Percentiles rank a stretch among this genome's conserved stretches.
Evolutionary conservation across 352 stramenopile genomes (phyloP).

Genomic region (Pythium phragmiticola): DNA sequence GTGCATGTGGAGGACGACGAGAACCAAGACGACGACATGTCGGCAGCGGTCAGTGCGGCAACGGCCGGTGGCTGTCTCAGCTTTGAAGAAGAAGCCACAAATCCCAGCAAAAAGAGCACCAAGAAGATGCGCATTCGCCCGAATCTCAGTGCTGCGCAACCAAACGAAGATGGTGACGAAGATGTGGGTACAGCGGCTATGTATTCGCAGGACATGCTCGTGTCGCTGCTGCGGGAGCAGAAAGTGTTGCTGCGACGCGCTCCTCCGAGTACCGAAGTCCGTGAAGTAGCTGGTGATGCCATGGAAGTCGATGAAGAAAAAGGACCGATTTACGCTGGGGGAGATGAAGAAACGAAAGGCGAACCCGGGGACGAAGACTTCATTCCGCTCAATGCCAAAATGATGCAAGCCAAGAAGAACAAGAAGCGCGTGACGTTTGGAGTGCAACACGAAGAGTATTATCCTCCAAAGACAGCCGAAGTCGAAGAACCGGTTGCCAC

Average conservation of each 20-base stretch:
- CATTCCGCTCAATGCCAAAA: constrained; percentile 55
- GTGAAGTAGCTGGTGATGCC: background rate
- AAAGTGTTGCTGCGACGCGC: constrained; percentile 43
- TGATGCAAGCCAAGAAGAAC: constrained; percentile 39
- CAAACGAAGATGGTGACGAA: constrained; percentile 25
- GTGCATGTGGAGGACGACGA: constrained; percentile 3
- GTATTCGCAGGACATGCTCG: constrained; percentile 66
- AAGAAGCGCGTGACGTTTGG: constrained; percentile 72
- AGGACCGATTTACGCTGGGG: background rate
- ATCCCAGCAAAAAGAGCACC: constrained; percentile 25
- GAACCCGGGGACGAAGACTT: constrained; percentile 44
- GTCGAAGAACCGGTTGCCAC: constrained; percentile 39
- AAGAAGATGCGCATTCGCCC: constrained; percentile 70
- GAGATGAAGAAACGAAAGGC: constrained; percentile 39
- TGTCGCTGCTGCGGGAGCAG: constrained; percentile 58
- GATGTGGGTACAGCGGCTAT: constrained; percentile 2
- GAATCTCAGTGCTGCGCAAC: constrained; percentile 40
- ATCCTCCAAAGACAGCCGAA: constrained; percentile 40
- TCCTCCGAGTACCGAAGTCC: background rate
- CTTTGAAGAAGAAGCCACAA: constrained; percentile 42
- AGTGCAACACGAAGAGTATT: constrained; percentile 26
- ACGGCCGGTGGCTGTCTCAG: constrained; percentile 35
- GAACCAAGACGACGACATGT: background rate
- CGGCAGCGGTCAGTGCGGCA: background rate
- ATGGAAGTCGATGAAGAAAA: constrained; percentile 16